A percentile compares a stretch with the other conserved stretches of the same genome.
phyloP scores from a whole-genome alignment of 148 eudicot species.

The Cornus suecica region DNA sequence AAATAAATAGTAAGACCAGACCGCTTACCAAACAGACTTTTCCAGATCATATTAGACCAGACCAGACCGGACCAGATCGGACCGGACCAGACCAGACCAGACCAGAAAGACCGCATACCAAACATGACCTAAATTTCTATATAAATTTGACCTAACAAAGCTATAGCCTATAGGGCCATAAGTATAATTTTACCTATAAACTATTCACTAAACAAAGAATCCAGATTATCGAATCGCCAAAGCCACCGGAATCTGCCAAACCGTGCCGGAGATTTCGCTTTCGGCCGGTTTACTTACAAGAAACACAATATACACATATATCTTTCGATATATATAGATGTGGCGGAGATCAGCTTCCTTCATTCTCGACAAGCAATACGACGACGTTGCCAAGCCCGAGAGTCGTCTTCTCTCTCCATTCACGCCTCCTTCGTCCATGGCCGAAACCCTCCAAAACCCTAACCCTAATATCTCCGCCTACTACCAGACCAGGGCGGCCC shows the following conservation, averaged over 20 bases:
- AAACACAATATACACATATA: not conserved
- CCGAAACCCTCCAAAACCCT: conserved; percentile 50
- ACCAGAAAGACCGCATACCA: too few species aligned
- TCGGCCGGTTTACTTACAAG: not conserved
- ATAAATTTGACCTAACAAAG: not conserved
- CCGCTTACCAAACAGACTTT: too few species aligned
- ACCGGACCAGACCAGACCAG: too few species aligned
- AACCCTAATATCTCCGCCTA: conserved; percentile 73
- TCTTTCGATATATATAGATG: conserved; percentile 32
- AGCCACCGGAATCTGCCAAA: conserved; percentile 6
- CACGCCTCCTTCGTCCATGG: conserved; percentile 36
- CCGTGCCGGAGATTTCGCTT: conserved; percentile 10
- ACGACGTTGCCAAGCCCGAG: conserved; percentile 34
- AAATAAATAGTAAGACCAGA: too few species aligned
- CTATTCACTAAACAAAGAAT: too few species aligned
- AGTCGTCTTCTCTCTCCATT: conserved; percentile 30
- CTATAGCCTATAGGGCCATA: too few species aligned
- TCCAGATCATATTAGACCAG: too few species aligned
- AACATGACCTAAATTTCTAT: too few species aligned
- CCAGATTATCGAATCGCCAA: not conserved
- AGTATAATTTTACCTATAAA: too few species aligned
- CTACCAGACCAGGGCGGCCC: conserved; percentile 86
- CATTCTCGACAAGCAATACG: conserved; percentile 65
- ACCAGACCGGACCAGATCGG: too few species aligned
- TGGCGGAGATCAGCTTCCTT: conserved; percentile 86